Base-by-base conservation (phyloP, 2,329 filamentous ascomycete genomes). In the Sporothrix inflata region DNA sequence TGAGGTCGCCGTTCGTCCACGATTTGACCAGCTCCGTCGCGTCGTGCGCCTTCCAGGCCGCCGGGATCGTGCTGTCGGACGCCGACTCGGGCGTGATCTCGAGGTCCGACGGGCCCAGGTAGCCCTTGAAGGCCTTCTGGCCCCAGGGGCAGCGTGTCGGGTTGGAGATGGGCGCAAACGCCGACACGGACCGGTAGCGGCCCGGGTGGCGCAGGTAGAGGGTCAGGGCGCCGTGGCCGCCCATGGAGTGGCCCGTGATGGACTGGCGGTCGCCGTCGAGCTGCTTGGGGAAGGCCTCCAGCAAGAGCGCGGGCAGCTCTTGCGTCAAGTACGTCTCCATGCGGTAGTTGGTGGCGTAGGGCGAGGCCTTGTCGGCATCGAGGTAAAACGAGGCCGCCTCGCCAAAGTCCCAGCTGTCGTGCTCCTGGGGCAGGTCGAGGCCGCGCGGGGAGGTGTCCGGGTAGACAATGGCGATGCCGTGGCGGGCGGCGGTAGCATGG, bases 231-330 rank as follows among this genome's bases (percentile, higher is more conserved):
- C 96, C 96, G 82, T 99, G 96, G 0, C 96, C 96, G 76, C 96
- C 96, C 96, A 99, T 99, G 78, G 91, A 94, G 84, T 99, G 96
- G 6, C 96, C 96, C 53, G 93, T 93, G 78, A 99, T 96, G 81
- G 91, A 92, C 71, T 98, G 90, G 53, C 91, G 87, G 38, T 78
- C 82, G 0, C 82, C 78, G 81, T 98, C 95, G 40, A 99, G 85
- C 79, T 89, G 74, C 76, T 81, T 86, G 40, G 88, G 85, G 82
- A 94, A 97, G 34, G 88, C 86, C 40, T 82, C 81, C 81, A 94
- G 97, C 30, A 98, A 87, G 1, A 90, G 85, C 19, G 86, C 83
- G 0, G 94, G 95, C n/a, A 99, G 89, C 83, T 99, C 96, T 70
- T 88, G 82, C n/a, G 92, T 91, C 76, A 99, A 87, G 85, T 99